A percentile compares a stretch with the other conserved stretches of the same genome.
Evolutionary conservation across 2,329 filamentous ascomycete genomes (phyloP).

Genomic region (Colletotrichum horii): DNA sequence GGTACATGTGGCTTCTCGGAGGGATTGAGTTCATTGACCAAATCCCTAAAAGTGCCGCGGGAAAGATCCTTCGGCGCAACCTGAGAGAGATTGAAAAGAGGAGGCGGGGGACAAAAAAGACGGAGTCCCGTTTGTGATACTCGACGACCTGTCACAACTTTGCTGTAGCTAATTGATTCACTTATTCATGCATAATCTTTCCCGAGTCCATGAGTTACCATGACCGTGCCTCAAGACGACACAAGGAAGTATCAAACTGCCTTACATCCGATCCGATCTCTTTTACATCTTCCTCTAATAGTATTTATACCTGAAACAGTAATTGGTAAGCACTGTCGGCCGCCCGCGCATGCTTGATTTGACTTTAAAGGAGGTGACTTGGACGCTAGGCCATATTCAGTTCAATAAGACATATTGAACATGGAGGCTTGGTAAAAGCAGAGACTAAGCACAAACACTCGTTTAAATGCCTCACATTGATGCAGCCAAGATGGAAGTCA

Average conservation of each 20-base stretch:
- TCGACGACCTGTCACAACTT: neutral
- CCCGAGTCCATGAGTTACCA: neutral
- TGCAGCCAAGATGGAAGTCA: neutral
- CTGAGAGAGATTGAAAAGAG: constrained; percentile 42
- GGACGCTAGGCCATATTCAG: neutral
- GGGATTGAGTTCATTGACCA: constrained; percentile 55
- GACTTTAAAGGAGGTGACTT: neutral
- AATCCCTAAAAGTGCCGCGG: constrained; percentile 66
- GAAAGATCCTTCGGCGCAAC: constrained; percentile 64
- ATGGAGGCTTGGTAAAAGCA: neutral
- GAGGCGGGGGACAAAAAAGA: neutral
- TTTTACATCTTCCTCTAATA: neutral
- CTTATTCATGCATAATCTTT: neutral
- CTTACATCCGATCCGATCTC: neutral
- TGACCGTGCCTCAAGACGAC: neutral
- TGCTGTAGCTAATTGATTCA: neutral
- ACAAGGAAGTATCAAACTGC: neutral
- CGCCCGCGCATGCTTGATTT: neutral
- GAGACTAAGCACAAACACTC: neutral
- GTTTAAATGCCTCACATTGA: neutral
- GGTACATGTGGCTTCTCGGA: constrained; percentile 56
- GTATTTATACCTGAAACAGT: neutral
- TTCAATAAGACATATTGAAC: neutral
- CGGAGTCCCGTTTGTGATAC: neutral
- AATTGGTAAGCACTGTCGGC: neutral